phyloP scores from a whole-genome alignment of 73 alveolate species.

The Paramecium sexaurelia region DNA sequence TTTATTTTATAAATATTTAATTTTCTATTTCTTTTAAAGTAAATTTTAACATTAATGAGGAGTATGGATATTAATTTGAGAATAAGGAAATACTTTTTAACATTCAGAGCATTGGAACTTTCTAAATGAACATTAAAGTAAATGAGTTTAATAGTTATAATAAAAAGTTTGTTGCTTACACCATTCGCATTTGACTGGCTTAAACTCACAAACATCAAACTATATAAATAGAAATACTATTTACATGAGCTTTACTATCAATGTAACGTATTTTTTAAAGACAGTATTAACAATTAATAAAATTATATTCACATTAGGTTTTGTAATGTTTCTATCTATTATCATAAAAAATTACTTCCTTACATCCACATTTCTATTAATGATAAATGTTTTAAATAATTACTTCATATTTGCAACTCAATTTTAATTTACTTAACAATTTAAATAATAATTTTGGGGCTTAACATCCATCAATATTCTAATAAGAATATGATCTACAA shows the following conservation, averaged over 20 bases:
- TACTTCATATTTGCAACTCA: constrained; percentile 15
- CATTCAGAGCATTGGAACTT: background rate
- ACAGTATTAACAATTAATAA: background rate
- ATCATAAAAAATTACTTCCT: background rate
- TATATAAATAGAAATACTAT: background rate
- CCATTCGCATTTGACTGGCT: background rate
- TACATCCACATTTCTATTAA: constrained; percentile 23
- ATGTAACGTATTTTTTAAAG: background rate
- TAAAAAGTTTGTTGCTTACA: background rate
- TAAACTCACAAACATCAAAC: background rate
- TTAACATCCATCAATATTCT: background rate
- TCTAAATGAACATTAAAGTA: background rate
- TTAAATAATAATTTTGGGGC: background rate
- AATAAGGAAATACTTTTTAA: background rate
- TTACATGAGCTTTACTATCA: background rate
- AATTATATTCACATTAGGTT: background rate
- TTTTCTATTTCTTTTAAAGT: background rate
- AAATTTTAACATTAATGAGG: background rate
- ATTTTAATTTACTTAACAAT: background rate
- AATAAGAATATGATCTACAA: background rate
- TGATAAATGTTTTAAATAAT: background rate
- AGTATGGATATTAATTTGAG: background rate
- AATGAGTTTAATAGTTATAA: background rate
- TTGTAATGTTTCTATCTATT: background rate
- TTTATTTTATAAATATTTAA: background rate